Evolutionary conservation across 306 rosid genomes (phyloP), one percentile per base, ranked within the genome.

Genomic region (Acacia confusa): DNA sequence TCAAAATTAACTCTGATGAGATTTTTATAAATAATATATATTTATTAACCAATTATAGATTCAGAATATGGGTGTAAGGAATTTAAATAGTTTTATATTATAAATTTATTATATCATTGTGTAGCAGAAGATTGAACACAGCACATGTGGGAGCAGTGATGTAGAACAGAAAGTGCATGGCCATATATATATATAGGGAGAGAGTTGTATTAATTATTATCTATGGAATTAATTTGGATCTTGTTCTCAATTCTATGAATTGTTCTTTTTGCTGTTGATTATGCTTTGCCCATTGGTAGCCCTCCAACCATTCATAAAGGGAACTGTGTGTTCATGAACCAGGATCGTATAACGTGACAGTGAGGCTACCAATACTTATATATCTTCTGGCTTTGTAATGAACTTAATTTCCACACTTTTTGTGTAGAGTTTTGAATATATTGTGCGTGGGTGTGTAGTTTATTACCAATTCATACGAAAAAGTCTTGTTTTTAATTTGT

Each of bases 211-310:
- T 55, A 20, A 55, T 55, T 55, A 55, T 55, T 58, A 58, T 22
- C 76, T 82, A 66, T 71, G 78, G 28, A 57, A 22, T 57, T 80
- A 80, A 30, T 83, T 72, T 77, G 87, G 78, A 73, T 80, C 76
- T 80, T 83, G 61, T 61, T 80, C 76, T 14, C 34, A 83, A 80
- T 86, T 77, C 89, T 45, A 73, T 80, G 85, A 86, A 86, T 27
- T 80, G 76, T 80, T 77, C 78, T 17, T 67, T 43, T 43, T 20
- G 34, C 79, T 80, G 20, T 55, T 55, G n/a, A 20, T 43, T 79
- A 50, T 65, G 58, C 63, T 75, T 75, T 74, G 22, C 36, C 34
- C 30, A 78, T 69, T 77, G 48, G 76, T 22, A 71, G 75, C 44
- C 75, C 72, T 48, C 55, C 19, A 27, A 61, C 68, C 19, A 82